Conservation (phyloP, 495 filamentous ascomycete species). For the Hyaloscypha finlandica region DNA sequence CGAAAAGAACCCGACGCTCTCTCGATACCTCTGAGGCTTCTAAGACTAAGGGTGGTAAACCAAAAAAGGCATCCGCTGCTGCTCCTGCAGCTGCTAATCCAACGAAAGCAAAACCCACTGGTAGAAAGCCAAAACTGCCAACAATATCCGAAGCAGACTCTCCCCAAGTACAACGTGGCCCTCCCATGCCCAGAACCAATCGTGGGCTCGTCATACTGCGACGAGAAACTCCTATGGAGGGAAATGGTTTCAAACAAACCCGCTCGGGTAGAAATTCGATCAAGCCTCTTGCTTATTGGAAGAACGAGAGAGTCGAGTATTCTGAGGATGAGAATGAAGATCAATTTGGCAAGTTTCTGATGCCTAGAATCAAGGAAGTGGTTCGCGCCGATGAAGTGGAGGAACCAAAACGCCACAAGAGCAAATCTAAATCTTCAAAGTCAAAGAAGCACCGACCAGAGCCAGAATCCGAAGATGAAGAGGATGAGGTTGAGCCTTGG, state of each 20-base stretch:
- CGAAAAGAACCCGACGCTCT: constrained; percentile 38
- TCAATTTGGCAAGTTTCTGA: constrained; percentile 48
- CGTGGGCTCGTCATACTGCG: constrained; percentile 72
- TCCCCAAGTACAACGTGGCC: constrained; percentile 42
- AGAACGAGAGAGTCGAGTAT: constrained; percentile 75
- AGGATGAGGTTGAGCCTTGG: constrained; percentile 50
- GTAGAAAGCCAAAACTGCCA: constrained; percentile 20
- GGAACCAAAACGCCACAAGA: constrained; percentile 24
- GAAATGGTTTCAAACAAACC: constrained; percentile 46
- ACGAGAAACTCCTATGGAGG: constrained; percentile 62
- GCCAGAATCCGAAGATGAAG: constrained; percentile 22
- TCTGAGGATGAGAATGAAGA: constrained; percentile 54
- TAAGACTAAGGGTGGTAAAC: constrained; percentile 6
- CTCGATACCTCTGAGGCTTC: constrained; percentile 21
- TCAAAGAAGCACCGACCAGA: constrained; percentile 16
- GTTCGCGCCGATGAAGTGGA: constrained; percentile 69
- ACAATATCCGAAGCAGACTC: constrained; percentile 35
- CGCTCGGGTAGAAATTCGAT: constrained; percentile 58
- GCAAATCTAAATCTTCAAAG: constrained; percentile 19
- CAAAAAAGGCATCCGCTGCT: constrained; percentile 2
- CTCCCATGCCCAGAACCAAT: constrained; percentile 52
- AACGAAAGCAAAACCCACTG: constrained; percentile 16
- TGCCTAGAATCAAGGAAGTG: constrained; percentile 72
- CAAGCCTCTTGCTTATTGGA: constrained; percentile 85
- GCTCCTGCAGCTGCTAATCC: background rate